phyloP scores from a whole-genome alignment of 1,139 yeast genomes.

The Kluyveromyces sp. region DNA sequence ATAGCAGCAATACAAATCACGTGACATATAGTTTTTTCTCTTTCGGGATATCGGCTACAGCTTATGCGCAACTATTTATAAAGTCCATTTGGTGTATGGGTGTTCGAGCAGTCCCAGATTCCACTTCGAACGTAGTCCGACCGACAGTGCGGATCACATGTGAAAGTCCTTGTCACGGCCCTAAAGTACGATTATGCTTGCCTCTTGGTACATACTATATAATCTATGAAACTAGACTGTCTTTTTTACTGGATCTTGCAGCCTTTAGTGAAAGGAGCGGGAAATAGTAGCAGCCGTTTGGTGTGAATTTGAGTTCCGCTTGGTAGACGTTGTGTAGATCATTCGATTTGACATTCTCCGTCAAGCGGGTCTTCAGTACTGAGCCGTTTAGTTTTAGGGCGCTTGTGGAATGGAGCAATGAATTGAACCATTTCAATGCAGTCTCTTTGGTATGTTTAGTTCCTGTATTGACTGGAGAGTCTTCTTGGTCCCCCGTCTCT shows the following conservation, averaged over 20 bases:
- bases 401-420: constrained; percentile 15
- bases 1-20: not conserved
- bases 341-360: constrained; percentile 6
- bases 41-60: no score
- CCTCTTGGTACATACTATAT: no score
- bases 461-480: constrained; percentile 19
- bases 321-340: constrained; percentile 7
- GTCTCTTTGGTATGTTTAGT: constrained; percentile 24
- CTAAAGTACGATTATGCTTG: no score
- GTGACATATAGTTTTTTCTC: not conserved
- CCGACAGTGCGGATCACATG: no score
- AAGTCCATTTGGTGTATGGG: not conserved
- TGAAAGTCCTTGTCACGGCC: no score
- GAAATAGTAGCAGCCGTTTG: constrained; percentile 19
- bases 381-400: constrained; percentile 15
- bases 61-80: no score
- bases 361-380: constrained; percentile 7
- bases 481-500: constrained; percentile 16
- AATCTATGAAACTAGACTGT: no score
- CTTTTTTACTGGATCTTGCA: not conserved
- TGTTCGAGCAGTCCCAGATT: not conserved
- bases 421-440: constrained; percentile 28
- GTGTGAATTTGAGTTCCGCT: constrained; percentile 12
- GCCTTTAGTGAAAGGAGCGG: constrained; percentile 16
- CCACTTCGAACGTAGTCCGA: no score